These are phyloP conservation scores for Ichthyophonus hoferi DNA, from an alignment of 208 protist genomes.

Conservation along the genomic window DNA sequence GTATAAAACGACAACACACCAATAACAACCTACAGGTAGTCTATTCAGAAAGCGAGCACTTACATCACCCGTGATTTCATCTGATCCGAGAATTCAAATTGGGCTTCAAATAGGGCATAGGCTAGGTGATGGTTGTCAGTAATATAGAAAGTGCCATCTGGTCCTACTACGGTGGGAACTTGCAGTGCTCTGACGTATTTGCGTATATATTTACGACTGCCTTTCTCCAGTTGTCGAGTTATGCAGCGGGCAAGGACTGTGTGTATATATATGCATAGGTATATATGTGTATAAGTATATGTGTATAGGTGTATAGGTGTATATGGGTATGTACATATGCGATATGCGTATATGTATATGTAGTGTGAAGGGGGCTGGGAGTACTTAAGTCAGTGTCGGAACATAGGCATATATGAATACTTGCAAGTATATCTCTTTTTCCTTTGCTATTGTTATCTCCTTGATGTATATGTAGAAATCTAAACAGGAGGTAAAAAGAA, in stretches of 20 bases:
- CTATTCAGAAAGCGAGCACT: not conserved
- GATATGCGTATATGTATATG: too few species aligned
- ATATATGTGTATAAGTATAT: conserved; percentile 10
- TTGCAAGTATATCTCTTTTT: too few species aligned
- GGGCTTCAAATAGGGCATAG: not conserved
- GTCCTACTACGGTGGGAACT: not conserved
- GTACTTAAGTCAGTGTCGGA: too few species aligned
- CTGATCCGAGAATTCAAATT: not conserved
- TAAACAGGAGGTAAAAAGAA: too few species aligned
- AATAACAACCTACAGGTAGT: too few species aligned
- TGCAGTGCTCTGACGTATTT: not conserved
- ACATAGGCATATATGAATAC: too few species aligned
- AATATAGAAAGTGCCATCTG: not conserved
- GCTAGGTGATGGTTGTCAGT: conserved; percentile 19
- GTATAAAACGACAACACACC: too few species aligned
- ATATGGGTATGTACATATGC: not conserved
- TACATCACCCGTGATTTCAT: not conserved
- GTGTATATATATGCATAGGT: not conserved
- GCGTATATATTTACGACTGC: not conserved
- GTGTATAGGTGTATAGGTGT: not conserved
- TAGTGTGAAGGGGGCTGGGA: too few species aligned
- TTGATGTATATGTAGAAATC: too few species aligned
- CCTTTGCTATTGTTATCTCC: too few species aligned
- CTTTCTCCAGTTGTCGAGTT: not conserved
- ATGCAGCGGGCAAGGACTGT: conserved; percentile 26